Percentiles rank a stretch among this genome's conserved stretches.
phyloP scores from a whole-genome alignment of 306 rosid species.

The Parietaria judaica region DNA sequence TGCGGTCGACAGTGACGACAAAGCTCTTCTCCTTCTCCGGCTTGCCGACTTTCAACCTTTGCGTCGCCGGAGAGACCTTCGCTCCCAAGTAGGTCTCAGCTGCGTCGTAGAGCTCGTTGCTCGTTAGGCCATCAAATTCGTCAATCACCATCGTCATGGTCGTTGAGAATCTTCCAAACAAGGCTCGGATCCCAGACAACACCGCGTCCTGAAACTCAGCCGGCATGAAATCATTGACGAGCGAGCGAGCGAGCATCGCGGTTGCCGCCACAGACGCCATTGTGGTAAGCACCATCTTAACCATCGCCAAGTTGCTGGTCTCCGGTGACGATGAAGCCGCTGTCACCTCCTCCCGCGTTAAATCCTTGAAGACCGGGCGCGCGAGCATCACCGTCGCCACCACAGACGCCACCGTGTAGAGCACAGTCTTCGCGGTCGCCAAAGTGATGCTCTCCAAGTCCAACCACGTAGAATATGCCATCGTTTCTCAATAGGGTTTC shows the following conservation, averaged over 20 bases:
- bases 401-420: constrained; percentile 47
- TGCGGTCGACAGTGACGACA: constrained; percentile 32
- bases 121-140: constrained; percentile 53
- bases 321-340: constrained; percentile 16
- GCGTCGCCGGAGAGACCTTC: constrained; percentile 38
- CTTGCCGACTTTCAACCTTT: constrained; percentile 37
- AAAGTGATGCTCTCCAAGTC: constrained; percentile 25
- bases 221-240: constrained; percentile 16
- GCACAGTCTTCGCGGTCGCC: constrained; percentile 40
- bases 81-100: constrained; percentile 47
- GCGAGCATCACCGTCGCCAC: constrained; percentile 47
- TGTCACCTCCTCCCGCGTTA: constrained; percentile 42
- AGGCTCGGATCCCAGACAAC: constrained; percentile 12
- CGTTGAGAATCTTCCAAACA: constrained; percentile 36
- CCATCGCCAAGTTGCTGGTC: constrained; percentile 35
- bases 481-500: not conserved
- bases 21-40: constrained; percentile 29
- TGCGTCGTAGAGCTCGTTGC: constrained; percentile 54
- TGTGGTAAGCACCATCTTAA: constrained; percentile 53
- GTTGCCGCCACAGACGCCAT: constrained; percentile 50
- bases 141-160: constrained; percentile 50
- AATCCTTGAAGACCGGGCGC: constrained; percentile 42
- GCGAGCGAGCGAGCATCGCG: constrained; percentile 42
- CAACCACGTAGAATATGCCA: constrained; percentile 22
- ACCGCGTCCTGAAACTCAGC: constrained; percentile 28